Conservation (phyloP, 257 asterid species). For the Forsythia viridissima region DNA sequence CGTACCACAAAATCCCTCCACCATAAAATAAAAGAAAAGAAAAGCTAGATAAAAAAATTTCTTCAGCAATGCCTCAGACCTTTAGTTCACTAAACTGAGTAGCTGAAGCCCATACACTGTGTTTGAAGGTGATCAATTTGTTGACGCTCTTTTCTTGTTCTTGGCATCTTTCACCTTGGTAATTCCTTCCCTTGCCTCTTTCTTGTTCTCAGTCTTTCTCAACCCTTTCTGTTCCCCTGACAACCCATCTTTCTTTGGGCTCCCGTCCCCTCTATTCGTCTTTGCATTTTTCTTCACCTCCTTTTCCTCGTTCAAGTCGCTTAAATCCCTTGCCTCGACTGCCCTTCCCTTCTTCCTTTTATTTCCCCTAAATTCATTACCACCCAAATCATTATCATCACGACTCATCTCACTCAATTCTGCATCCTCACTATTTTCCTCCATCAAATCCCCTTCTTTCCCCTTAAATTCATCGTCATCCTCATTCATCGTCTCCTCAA, state of each 20-base stretch:
- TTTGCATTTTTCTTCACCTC: background rate
- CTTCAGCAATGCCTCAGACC: background rate
- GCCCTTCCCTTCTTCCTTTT: slow-evolving; percentile 8
- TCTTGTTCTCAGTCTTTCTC: background rate
- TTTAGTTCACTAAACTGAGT: background rate
- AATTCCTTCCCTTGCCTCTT: background rate
- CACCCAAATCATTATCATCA: background rate
- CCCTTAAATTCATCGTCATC: slow-evolving; percentile 23
- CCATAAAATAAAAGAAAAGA: background rate
- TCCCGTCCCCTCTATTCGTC: background rate
- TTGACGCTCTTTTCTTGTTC: background rate
- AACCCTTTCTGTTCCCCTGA: background rate
- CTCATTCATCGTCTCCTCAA: slow-evolving; percentile 21
- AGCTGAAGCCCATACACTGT: background rate
- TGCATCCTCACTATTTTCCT: slow-evolving; percentile 9
- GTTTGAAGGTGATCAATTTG: background rate
- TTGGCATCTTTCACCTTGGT: background rate
- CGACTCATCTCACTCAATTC: background rate
- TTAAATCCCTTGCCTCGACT: background rate
- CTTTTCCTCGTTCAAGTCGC: slow-evolving; percentile 8
- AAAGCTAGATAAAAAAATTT: background rate
- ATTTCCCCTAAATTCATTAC: background rate
- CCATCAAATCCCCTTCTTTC: slow-evolving; percentile 12
- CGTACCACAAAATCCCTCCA: background rate
- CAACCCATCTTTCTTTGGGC: background rate